A percentile compares a stretch with the other conserved stretches of the same genome.
These are phyloP conservation scores for Tricholoma furcatifolium DNA, from an alignment of 768 basidiomycete species.

Conservation along the genomic window DNA sequence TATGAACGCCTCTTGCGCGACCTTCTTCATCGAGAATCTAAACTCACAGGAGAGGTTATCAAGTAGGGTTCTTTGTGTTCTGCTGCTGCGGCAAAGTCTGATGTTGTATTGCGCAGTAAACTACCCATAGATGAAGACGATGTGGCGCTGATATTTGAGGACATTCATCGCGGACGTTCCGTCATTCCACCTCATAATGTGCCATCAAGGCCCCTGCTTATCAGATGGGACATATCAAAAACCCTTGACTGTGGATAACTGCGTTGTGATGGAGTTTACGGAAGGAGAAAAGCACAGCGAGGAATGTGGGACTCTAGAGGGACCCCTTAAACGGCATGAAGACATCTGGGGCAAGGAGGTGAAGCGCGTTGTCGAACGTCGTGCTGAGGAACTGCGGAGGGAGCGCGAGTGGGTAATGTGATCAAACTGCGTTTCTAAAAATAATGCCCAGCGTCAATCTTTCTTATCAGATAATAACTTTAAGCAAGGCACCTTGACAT, in stretches of 20 bases:
- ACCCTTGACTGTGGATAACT: conserved; percentile 74
- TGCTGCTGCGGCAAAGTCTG: neutral
- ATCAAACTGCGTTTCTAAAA: neutral
- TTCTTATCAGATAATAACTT: no score
- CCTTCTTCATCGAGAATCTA: conserved; percentile 71
- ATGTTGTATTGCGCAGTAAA: conserved; percentile 41
- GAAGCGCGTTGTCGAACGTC: conserved; percentile 52
- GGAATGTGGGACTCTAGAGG: conserved; percentile 36
- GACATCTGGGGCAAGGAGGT: conserved; percentile 74
- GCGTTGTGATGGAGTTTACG: conserved; percentile 76
- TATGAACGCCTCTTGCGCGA: conserved; percentile 80
- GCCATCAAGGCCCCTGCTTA: conserved; percentile 67
- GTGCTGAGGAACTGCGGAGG: conserved; percentile 58
- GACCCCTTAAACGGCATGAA: conserved; percentile 34
- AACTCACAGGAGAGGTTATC: conserved; percentile 57
- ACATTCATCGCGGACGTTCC: conserved; percentile 77
- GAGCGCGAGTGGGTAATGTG: conserved; percentile 53
- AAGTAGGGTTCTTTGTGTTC: conserved; percentile 44
- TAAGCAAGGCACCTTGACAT: no score
- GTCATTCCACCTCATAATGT: conserved; percentile 76
- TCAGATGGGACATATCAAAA: conserved; percentile 76
- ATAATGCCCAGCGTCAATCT: neutral
- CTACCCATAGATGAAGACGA: conserved; percentile 84
- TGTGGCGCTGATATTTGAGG: conserved; percentile 82
- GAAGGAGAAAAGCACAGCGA: conserved; percentile 70